Conservation (phyloP, 768 basidiomycete species). For the Candolleomyces efflorescens region DNA sequence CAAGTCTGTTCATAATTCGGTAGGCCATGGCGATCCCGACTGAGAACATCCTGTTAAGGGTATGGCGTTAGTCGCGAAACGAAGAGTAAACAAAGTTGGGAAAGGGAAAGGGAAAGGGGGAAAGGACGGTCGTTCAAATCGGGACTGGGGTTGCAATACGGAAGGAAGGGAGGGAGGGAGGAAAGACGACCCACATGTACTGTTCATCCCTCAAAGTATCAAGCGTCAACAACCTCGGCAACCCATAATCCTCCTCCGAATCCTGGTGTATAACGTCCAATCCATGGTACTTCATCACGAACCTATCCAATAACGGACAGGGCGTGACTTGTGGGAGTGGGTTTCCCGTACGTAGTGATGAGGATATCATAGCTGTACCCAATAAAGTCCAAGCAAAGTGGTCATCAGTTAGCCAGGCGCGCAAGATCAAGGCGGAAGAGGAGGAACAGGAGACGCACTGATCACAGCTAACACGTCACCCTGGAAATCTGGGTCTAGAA, state of each 20-base stretch:
- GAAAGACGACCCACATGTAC: constrained; percentile 56
- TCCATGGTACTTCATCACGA: constrained; percentile 47
- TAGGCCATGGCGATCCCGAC: constrained; percentile 71
- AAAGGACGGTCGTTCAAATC: too few species aligned
- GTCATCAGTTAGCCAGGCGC: too few species aligned
- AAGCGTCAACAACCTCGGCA: constrained; percentile 65
- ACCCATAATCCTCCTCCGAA: constrained; percentile 68
- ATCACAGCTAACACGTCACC: constrained; percentile 84
- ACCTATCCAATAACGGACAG: constrained; percentile 55
- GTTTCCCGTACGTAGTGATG: constrained; percentile 64
- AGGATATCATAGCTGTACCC: constrained; percentile 65
- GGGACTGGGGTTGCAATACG: too few species aligned
- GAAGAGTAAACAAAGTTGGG: background rate
- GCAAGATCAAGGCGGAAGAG: too few species aligned
- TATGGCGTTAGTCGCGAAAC: background rate
- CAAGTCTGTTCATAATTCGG: constrained; percentile 66
- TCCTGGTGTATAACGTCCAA: constrained; percentile 67
- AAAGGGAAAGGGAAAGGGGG: too few species aligned
- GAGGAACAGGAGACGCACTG: constrained; percentile 35
- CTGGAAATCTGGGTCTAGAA: constrained; percentile 77
- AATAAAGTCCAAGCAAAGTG: too few species aligned
- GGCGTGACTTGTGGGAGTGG: constrained; percentile 87
- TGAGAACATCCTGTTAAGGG: constrained; percentile 52
- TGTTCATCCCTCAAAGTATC: constrained; percentile 75
- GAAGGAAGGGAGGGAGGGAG: too few species aligned